Conservation (phyloP, 108 stramenopile genomes). For the Pseudonitzschia multiseries region DNA sequence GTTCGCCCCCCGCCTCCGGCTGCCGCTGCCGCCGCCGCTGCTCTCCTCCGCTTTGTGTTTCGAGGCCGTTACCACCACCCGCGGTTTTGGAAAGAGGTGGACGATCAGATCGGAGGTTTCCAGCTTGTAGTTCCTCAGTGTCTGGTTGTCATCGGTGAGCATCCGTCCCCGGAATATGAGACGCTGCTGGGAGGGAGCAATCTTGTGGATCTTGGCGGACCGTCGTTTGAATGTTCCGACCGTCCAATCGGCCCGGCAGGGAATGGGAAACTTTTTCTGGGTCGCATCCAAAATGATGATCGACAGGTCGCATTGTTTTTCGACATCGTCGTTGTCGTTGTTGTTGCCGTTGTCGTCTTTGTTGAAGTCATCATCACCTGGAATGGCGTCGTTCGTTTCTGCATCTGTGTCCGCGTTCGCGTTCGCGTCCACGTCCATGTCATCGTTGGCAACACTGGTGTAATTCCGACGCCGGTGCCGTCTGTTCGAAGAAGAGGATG, state of each 20-base stretch:
- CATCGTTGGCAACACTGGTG: slow-evolving; percentile 8
- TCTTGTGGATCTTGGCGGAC: slow-evolving; percentile 55
- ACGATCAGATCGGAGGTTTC: slow-evolving; percentile 52
- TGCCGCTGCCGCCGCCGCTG: neutral
- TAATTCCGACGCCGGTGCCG: slow-evolving; percentile 10
- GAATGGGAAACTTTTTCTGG: slow-evolving; percentile 66
- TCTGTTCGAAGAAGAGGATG: neutral
- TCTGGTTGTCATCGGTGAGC: slow-evolving; percentile 44
- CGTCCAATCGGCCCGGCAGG: slow-evolving; percentile 49
- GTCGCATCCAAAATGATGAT: slow-evolving; percentile 66
- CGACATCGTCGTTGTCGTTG: neutral
- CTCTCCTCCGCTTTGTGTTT: neutral
- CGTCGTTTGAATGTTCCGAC: slow-evolving; percentile 53
- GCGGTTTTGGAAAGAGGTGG: slow-evolving; percentile 83
- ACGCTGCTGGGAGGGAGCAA: slow-evolving; percentile 63
- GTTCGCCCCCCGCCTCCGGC: neutral
- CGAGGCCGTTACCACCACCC: slow-evolving; percentile 51
- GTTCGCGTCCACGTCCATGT: neutral
- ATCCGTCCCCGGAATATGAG: slow-evolving; percentile 77
- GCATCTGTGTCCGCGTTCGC: neutral
- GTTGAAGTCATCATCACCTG: too few relatives aligned
- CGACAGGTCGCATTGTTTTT: neutral
- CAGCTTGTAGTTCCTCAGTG: slow-evolving; percentile 53
- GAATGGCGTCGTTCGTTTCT: too few relatives aligned
- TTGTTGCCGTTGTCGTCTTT: neutral